Evolutionary conservation across 192 early-diverging fungal genomes (phyloP), one percentile per base, ranked within the genome.

Genomic region (Haplosporangium gracile): DNA sequence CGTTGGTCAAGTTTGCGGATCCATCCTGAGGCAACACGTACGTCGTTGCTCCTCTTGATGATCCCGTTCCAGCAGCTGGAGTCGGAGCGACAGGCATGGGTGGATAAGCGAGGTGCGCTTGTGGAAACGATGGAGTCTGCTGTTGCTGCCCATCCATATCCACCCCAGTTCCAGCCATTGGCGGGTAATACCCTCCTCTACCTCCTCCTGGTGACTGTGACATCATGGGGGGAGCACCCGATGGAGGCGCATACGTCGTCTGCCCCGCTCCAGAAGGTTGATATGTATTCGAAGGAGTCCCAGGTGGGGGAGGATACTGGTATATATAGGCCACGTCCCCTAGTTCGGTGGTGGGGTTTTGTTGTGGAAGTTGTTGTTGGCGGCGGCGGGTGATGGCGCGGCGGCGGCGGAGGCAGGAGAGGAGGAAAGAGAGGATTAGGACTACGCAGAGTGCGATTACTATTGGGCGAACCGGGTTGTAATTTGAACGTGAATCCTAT

Each of bases 261-360:
- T 63, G 29, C 5, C 18, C 15, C 0, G 38, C 13, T 38, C 39
- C 36, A 1, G 76, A 49, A 18, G 65, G 47, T 1, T 43, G 49
- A 38, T 49, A 53, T 10, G 24, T 22, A 4, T 24, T 22, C 24
- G 36, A 42, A 18, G 77, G 69, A 4, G 26, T 39, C 4, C 77
- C 77, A 32, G 68, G 32, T 8, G 77, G 77, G 1, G 77, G 77
- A 34, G 77, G 77, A 22, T 79, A 79, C 39, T 79, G 77, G 45
- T 79, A 79, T 13, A 69, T 36, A 13, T 73, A 80, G 13, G n/a
- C 22, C 1, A 24, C 38, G 15, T 78, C 34, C 29, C 57, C 42
- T 11, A 65, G 43, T 36, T 65, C 60, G 1, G 79, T 39, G 40
- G 8, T 65, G 5, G n/a, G 51, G 24, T 34, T n/a, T 16, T 65